Evolutionary conservation across 78 protist species (phyloP), one percentile per base, ranked within the genome.

Genomic region (Corallochytrium limacisporum): DNA sequence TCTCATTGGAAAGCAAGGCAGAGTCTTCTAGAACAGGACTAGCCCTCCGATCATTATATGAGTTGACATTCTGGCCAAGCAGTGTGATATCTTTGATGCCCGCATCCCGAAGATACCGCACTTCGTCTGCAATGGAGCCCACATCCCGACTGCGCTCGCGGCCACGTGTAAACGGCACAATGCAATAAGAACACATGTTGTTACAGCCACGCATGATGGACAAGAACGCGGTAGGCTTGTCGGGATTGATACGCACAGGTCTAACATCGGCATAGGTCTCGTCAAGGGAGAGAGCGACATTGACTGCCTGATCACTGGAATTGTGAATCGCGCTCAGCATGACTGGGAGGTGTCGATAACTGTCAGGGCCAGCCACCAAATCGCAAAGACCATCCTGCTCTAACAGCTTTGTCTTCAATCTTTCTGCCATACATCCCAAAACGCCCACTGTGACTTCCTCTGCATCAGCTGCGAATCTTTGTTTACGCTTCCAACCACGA

Each of bases 101-200:
- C 22, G 36, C 26, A 20, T 42, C 20, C n/a, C 26, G 63, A 0
- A 91, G 65, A 18, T 26, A 43, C 12, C 50, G 22, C 32, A 84
- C 86, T 60, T 91, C 94, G 13, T 62, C 72, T 15, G 75, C 40
- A 0, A 91, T 84, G 16, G 90, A 72, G 0, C 20, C 67, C 24
- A 78, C 37, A 0, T 71, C 68, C 20, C 95, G 61, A 56, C 69
- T 39, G 22, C 95, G 48, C 72, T 90, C 95, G 7, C 93, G 46
- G 10, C 97, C 97, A 8, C 97, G 60, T 20, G 97, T 92, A 63
- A 84, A 87, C 28, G 94, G 97, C 20, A 92, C 97, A 1, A 92
- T 83, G 49, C 97, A 92, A 72, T 69, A 92, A 28, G 80, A 44
- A 74, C 97, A 92, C 95, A 89, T 92, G 78, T 92, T 92, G 71